phyloP scores from a whole-genome alignment of 2,329 filamentous ascomycete genomes.

The Fusarium luffae region DNA sequence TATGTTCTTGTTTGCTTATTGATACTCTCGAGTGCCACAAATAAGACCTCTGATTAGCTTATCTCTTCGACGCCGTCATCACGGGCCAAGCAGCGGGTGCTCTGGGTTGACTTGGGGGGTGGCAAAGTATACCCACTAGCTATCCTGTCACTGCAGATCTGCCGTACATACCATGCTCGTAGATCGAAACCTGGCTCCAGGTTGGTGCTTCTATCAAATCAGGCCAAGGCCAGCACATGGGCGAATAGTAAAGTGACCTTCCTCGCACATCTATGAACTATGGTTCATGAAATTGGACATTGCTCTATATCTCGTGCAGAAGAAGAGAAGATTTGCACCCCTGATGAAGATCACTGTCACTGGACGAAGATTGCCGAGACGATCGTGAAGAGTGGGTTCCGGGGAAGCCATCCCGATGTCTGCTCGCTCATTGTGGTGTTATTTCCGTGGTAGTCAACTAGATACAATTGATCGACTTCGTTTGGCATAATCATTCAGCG shows the following conservation, averaged over 20 bases:
- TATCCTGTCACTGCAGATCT: background rate
- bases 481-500: accelerated
- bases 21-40: too few relatives aligned
- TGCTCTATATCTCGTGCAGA: background rate
- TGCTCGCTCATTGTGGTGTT: background rate
- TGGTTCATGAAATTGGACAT: accelerated
- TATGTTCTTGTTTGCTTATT: too few relatives aligned
- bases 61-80: too few relatives aligned
- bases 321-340: background rate
- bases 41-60: too few relatives aligned
- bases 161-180: background rate
- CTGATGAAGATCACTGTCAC: background rate
- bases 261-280: background rate
- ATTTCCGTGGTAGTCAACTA: background rate
- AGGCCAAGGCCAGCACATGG: accelerated
- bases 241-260: accelerated
- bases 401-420: background rate
- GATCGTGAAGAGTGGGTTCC: background rate
- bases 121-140: background rate
- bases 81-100: background rate
- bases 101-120: background rate
- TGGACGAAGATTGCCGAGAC: background rate
- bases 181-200: background rate
- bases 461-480: accelerated
- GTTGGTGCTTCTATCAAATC: background rate